Base-by-base conservation (phyloP, 108 stramenopile species). In the Cylindrotheca closterium region DNA sequence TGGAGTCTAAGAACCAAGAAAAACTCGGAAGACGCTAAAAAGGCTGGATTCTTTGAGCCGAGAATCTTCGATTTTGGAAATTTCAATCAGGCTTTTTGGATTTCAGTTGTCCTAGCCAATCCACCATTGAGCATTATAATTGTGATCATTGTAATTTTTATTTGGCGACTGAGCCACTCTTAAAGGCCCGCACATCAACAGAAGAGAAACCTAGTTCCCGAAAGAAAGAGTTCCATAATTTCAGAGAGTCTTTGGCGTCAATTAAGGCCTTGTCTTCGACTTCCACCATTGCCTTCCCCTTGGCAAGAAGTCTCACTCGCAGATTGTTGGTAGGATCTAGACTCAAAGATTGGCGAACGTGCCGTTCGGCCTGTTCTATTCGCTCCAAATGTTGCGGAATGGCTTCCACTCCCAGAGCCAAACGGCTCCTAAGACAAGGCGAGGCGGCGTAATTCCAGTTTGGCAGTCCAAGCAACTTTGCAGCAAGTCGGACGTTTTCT, bases 391-490 rank as follows among this genome's bases (percentile, higher is more conserved):
- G 91, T 18, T 79, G 72, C 27, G 66, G 52, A 8, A 83, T 87
- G 27, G 94, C 94, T 47, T 67, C 61, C 1, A 97, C 96, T 19
- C 96, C 96, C 50, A 97, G 70, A 15, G 94, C 96, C 47, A 97
- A 61, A 23, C 96, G 77, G 2, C 92, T 93, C 34, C 96, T 79
- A 29, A 97, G 64, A 72, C 96, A 97, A 15, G 96, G 96, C 23
- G 92, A 88, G 25, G 96, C 96, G 7, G 96, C 96, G 26, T 83
- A 74, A 60, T 96, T 82, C 89, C 93, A 93, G 73, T 97, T 97
- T 8, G 86, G 88, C 42, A 97, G 69, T 2, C 86, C 88, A 31
- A 95, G 54, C 33, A 85, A 76, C 45, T 75, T 74, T n/a, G 86
- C 80, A 7, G 79, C 87, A 4, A 63, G 28, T 37, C 94, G 73